These are phyloP conservation scores for Ogataea polymorpha DNA, from an alignment of 805 yeast species.

Conservation along the genomic window DNA sequence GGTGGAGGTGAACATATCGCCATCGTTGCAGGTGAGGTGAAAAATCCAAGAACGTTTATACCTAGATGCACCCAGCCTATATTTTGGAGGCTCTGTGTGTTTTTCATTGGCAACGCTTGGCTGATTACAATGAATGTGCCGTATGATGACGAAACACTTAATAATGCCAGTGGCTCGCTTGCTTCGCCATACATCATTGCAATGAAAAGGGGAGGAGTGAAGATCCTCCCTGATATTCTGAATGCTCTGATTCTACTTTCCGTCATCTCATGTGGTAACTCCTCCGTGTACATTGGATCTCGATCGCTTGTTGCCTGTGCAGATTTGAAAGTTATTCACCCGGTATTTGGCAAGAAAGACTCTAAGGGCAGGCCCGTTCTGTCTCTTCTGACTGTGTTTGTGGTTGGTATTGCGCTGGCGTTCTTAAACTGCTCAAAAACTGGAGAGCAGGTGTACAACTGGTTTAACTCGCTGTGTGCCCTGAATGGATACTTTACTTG, in stretches of 20 bases:
- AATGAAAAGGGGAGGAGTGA: slow-evolving; percentile 44
- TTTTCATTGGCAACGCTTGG: slow-evolving; percentile 50
- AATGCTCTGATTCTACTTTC: slow-evolving; percentile 57
- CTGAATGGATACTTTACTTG: slow-evolving; percentile 62
- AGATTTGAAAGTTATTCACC: slow-evolving; percentile 55
- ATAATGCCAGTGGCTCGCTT: slow-evolving; percentile 44
- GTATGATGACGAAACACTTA: slow-evolving; percentile 43
- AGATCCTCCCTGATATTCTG: slow-evolving; percentile 58
- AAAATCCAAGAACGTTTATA: slow-evolving; percentile 52
- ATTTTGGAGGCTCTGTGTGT: slow-evolving; percentile 50
- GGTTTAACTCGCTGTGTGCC: slow-evolving; percentile 64
- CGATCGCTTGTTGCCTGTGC: slow-evolving; percentile 62
- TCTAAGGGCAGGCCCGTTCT: slow-evolving; percentile 57
- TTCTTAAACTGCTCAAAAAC: slow-evolving; percentile 65
- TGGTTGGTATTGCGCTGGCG: slow-evolving; percentile 52
- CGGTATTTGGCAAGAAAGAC: slow-evolving; percentile 54
- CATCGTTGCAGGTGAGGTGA: slow-evolving; percentile 56
- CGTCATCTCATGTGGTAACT: slow-evolving; percentile 55
- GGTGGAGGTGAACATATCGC: slow-evolving; percentile 63
- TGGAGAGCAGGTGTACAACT: slow-evolving; percentile 53
- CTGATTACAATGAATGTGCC: slow-evolving; percentile 58
- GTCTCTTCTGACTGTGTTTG: slow-evolving; percentile 49
- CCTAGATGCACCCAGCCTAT: slow-evolving; percentile 57
- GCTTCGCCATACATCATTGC: slow-evolving; percentile 75
- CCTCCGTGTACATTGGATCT: slow-evolving; percentile 50